Conservation (phyloP, 75 land plant species). For the Cunninghamia lanceolata region DNA sequence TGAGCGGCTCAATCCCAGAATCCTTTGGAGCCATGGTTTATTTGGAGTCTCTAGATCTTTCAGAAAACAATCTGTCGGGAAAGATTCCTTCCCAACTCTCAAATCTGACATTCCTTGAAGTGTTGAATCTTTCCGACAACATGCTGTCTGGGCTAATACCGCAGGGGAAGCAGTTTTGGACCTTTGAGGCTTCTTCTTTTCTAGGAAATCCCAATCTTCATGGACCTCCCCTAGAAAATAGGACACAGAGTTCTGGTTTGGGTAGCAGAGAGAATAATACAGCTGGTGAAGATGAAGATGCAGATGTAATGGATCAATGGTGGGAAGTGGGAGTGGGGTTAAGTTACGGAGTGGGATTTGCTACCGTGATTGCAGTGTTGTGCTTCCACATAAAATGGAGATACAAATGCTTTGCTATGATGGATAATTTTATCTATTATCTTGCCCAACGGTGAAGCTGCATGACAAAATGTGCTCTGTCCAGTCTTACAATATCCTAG, state of each 20-base stretch:
- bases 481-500: too few relatives aligned
- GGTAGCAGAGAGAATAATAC: too few relatives aligned
- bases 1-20: constrained; percentile 19
- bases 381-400: too few relatives aligned
- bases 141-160: constrained; percentile 14
- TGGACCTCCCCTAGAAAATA: background rate
- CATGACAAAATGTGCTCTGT: too few relatives aligned
- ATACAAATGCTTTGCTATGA: background rate
- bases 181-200: constrained; percentile 12
- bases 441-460: too few relatives aligned
- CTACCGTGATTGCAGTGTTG: too few relatives aligned
- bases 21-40: constrained; percentile 3
- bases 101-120: background rate
- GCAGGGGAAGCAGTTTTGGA: constrained; percentile 14
- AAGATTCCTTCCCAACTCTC: constrained; percentile 15
- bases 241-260: too few relatives aligned
- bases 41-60: too few relatives aligned
- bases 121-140: constrained; percentile 18
- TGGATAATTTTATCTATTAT: background rate
- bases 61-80: constrained; percentile 19
- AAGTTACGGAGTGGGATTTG: background rate
- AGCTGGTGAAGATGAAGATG: too few relatives aligned
- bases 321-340: background rate
- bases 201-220: constrained; percentile 13
- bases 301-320: too few relatives aligned